Conservation (phyloP, 2,329 filamentous ascomycete genomes). For the Hypoxylon sp. region DNA sequence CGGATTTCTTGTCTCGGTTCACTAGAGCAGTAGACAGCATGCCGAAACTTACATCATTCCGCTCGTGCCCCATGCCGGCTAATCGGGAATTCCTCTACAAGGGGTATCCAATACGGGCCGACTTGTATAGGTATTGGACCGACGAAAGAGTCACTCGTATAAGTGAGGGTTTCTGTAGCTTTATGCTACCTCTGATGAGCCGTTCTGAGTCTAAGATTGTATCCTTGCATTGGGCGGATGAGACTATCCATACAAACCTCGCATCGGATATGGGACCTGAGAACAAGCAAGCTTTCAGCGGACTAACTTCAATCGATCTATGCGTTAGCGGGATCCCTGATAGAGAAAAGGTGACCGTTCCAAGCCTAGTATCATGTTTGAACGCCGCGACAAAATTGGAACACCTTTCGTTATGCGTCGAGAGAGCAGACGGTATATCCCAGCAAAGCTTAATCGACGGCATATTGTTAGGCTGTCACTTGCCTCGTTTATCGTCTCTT, state of each 20-base stretch:
- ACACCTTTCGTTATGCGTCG: slow-evolving; percentile 3
- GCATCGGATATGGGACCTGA: neutral
- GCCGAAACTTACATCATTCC: slow-evolving; percentile 11
- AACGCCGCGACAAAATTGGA: neutral
- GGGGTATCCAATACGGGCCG: slow-evolving; percentile 7
- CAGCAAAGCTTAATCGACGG: neutral
- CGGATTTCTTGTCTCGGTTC: neutral
- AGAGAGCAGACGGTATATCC: neutral
- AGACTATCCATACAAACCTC: neutral
- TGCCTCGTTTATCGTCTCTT: neutral
- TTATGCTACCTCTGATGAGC: neutral
- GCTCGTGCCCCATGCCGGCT: slow-evolving; percentile 10
- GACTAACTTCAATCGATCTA: neutral
- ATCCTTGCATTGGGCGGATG: slow-evolving; percentile 8
- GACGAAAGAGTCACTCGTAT: neutral
- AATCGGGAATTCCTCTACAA: slow-evolving; percentile 3
- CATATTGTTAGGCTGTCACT: neutral
- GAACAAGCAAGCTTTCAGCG: neutral
- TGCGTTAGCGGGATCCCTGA: neutral
- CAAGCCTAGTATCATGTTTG: neutral
- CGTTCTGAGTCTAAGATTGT: neutral
- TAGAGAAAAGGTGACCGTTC: neutral
- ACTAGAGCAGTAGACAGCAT: neutral
- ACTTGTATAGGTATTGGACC: neutral
- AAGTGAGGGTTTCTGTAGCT: neutral